Conservation (phyloP, 2,329 filamentous ascomycete species). For the Dactylonectria estremocensis region DNA sequence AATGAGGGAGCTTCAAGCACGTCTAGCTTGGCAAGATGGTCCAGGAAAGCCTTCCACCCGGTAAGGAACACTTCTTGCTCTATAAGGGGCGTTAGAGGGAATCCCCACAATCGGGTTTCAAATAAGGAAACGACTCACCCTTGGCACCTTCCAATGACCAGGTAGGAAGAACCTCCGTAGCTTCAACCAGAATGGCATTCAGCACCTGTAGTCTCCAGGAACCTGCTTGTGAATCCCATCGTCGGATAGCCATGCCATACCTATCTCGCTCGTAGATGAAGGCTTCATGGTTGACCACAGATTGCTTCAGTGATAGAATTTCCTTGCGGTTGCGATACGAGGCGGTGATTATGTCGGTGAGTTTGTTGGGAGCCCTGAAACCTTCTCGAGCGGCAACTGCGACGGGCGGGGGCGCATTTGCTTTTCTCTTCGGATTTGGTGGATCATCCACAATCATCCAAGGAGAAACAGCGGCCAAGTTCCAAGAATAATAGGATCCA, state of each 20-base stretch:
- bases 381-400: constrained; percentile 78
- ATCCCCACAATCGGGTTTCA: background rate
- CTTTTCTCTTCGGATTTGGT: constrained; percentile 63
- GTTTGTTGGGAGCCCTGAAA: constrained; percentile 84
- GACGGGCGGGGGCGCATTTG: constrained; percentile 64
- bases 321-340: constrained; percentile 74
- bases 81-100: constrained; percentile 40
- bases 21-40: constrained; percentile 68
- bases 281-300: constrained; percentile 62
- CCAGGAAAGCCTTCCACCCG: constrained; percentile 70
- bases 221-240: constrained; percentile 74
- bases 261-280: constrained; percentile 70
- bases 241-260: constrained; percentile 81
- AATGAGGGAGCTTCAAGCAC: constrained; percentile 71
- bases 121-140: constrained; percentile 54
- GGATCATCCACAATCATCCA: constrained; percentile 72
- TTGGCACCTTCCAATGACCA: constrained; percentile 49
- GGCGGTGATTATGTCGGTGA: constrained; percentile 77
- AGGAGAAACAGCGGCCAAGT: constrained; percentile 81
- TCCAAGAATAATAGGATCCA: constrained; percentile 82
- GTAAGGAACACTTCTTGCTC: constrained; percentile 63
- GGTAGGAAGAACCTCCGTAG: constrained; percentile 58
- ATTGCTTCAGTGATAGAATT: constrained; percentile 75
- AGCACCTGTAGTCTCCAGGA: constrained; percentile 82
- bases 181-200: constrained; percentile 77